These are phyloP conservation scores for Diplotaxis tenuifolia DNA, from an alignment of 345 rosid genomes.

Conservation along the genomic window DNA sequence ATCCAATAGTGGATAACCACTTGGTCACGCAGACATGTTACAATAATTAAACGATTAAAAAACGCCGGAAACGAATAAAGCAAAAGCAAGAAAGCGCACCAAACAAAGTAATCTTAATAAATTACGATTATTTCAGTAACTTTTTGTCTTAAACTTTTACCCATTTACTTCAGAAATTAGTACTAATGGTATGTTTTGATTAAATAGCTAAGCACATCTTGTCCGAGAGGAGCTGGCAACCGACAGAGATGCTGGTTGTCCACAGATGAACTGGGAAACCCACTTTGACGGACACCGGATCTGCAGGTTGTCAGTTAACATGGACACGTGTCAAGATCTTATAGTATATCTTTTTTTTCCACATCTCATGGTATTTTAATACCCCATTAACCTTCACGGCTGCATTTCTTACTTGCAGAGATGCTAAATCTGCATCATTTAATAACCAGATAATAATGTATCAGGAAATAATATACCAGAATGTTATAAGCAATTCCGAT, in stretches of 20 bases:
- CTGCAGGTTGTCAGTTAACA: conserved; percentile 46
- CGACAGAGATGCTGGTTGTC: conserved; percentile 62
- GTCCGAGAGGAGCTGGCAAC: conserved; percentile 64
- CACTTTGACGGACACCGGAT: conserved; percentile 45
- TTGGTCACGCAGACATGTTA: conserved; percentile 4
- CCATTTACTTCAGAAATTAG: neutral
- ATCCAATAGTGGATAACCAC: conserved; percentile 30
- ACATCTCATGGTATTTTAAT: neutral
- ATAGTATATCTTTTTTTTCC: neutral
- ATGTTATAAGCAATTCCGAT: neutral
- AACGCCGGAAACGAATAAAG: conserved; percentile 18
- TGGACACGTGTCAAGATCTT: conserved; percentile 46
- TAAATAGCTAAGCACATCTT: neutral
- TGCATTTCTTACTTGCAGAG: conserved; percentile 5
- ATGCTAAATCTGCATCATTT: neutral
- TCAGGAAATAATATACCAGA: neutral
- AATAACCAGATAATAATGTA: too few relatives aligned
- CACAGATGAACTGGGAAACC: conserved; percentile 1
- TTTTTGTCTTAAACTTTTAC: neutral
- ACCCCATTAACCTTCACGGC: neutral
- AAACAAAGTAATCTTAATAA: neutral
- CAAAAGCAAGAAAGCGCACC: neutral
- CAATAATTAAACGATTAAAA: neutral
- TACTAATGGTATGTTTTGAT: neutral
- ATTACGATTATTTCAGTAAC: neutral